Evolutionary conservation across 345 rosid species (phyloP).

Genomic region (Murraya koenigii): DNA sequence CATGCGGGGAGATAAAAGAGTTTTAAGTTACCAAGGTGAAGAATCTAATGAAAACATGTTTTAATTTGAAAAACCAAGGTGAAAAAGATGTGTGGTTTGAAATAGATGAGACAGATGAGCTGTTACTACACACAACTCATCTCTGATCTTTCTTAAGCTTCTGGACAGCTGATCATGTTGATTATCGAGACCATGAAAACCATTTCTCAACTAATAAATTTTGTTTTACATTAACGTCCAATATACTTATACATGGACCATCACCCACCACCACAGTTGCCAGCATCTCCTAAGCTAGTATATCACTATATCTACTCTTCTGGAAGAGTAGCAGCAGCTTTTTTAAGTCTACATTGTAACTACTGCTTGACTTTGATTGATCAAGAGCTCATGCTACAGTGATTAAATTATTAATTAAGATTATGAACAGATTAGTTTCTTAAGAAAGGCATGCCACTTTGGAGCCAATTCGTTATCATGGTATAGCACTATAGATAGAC

Average conservation of each 20-base stretch:
- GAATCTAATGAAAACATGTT: background rate
- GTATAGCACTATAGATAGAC: background rate
- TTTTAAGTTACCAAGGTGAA: background rate
- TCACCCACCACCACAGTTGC: slow-evolving; percentile 33
- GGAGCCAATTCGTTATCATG: background rate
- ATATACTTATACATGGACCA: slow-evolving; percentile 13
- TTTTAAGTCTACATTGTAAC: background rate
- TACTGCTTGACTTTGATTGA: background rate
- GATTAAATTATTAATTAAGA: background rate
- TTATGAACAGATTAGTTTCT: background rate
- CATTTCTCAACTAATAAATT: slow-evolving; percentile 33
- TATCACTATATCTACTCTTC: slow-evolving; percentile 25
- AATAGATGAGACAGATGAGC: slow-evolving; percentile 6
- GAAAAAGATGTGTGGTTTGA: slow-evolving; percentile 23
- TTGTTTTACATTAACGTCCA: background rate
- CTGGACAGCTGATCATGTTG: background rate
- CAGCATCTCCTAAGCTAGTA: background rate
- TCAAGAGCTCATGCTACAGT: background rate
- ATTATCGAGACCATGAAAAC: slow-evolving; percentile 36
- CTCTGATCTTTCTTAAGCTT: background rate
- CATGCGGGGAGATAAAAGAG: background rate
- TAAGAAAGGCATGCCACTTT: background rate
- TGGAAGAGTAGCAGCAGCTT: slow-evolving; percentile 25
- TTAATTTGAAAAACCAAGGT: background rate
- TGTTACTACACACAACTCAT: slow-evolving; percentile 4